Percentiles rank a stretch among this genome's conserved stretches.
phyloP scores from a whole-genome alignment of 1,284 basidiomycete species.

The Xerocomus nothofagi region DNA sequence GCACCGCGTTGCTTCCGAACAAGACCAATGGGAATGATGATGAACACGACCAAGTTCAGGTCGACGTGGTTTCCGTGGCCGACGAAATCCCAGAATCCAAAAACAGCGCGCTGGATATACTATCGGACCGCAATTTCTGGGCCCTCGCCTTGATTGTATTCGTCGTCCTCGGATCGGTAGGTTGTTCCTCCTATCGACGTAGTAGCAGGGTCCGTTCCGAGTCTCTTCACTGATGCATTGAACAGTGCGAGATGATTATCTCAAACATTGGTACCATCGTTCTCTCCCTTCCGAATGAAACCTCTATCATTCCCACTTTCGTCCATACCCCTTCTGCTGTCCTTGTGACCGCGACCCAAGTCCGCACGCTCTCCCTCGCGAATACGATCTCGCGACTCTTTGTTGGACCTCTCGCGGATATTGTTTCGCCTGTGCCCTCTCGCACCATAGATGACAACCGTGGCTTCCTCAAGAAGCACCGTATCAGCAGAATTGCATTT shows the following conservation, averaged over 20 bases:
- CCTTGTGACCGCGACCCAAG: slow-evolving; percentile 54
- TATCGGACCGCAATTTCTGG: slow-evolving; percentile 65
- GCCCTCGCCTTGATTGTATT: slow-evolving; percentile 40
- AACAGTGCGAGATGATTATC: slow-evolving; percentile 77
- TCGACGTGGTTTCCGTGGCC: slow-evolving; percentile 27
- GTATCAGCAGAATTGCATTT: slow-evolving; percentile 61
- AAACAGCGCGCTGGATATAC: slow-evolving; percentile 37
- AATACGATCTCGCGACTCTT: slow-evolving; percentile 72
- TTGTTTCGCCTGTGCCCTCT: slow-evolving; percentile 58
- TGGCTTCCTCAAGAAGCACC: slow-evolving; percentile 44
- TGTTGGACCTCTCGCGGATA: slow-evolving; percentile 69
- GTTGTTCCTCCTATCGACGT: slow-evolving; percentile 25
- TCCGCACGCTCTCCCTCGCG: slow-evolving; percentile 65
- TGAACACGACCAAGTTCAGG: slow-evolving; percentile 10
- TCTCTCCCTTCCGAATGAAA: slow-evolving; percentile 52
- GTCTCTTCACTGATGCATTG: neutral
- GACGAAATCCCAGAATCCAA: slow-evolving; percentile 37
- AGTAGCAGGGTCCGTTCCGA: neutral
- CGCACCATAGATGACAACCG: slow-evolving; percentile 37
- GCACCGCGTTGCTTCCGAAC: slow-evolving; percentile 42
- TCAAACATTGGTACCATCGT: slow-evolving; percentile 76
- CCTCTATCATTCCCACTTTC: slow-evolving; percentile 20
- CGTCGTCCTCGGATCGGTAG: slow-evolving; percentile 61
- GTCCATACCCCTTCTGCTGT: slow-evolving; percentile 23
- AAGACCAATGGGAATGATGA: slow-evolving; percentile 20